A percentile compares a stretch with the other conserved stretches of the same genome.
phyloP scores from a whole-genome alignment of 1,284 basidiomycete species.

The Apiotrichum laibachii region DNA sequence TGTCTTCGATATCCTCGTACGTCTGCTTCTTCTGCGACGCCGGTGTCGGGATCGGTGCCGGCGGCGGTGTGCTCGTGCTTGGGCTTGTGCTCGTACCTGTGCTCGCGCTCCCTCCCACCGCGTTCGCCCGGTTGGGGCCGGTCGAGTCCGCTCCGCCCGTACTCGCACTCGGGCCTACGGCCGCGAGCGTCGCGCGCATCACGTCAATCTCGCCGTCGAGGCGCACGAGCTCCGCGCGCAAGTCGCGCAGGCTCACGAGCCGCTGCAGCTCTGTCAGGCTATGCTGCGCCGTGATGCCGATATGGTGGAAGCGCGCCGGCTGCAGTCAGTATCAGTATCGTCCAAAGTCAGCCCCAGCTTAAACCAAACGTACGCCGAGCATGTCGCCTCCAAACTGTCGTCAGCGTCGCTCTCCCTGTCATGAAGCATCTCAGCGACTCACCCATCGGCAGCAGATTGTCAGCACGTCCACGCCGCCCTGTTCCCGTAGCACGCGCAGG shows the following conservation, averaged over 20 bases:
- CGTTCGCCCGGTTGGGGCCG: too few species aligned
- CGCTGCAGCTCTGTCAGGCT: constrained; percentile 32
- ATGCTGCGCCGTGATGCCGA: constrained; percentile 39
- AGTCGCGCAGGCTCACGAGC: constrained; percentile 31
- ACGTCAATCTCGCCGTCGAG: constrained; percentile 41
- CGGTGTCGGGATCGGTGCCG: neutral
- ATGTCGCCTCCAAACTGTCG: constrained; percentile 45
- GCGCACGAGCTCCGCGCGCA: constrained; percentile 30
- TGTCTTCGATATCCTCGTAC: constrained; percentile 39
- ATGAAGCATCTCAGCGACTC: neutral
- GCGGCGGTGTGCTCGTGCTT: neutral
- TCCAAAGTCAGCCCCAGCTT: neutral
- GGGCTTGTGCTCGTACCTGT: too few species aligned
- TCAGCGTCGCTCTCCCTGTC: too few species aligned
- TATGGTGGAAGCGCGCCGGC: constrained; percentile 49
- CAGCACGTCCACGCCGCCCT: constrained; percentile 42
- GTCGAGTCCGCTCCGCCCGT: neutral
- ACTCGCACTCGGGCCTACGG: neutral
- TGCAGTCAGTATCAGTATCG: constrained; percentile 8
- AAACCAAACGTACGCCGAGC: constrained; percentile 37
- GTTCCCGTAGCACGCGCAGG: constrained; percentile 34
- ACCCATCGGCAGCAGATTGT: constrained; percentile 47
- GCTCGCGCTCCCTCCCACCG: too few species aligned
- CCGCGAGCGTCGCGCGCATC: constrained; percentile 27
- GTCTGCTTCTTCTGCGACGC: constrained; percentile 3